Base-by-base conservation (phyloP, 2,329 filamentous ascomycete species). In the Arthrobotrys megalospora region DNA sequence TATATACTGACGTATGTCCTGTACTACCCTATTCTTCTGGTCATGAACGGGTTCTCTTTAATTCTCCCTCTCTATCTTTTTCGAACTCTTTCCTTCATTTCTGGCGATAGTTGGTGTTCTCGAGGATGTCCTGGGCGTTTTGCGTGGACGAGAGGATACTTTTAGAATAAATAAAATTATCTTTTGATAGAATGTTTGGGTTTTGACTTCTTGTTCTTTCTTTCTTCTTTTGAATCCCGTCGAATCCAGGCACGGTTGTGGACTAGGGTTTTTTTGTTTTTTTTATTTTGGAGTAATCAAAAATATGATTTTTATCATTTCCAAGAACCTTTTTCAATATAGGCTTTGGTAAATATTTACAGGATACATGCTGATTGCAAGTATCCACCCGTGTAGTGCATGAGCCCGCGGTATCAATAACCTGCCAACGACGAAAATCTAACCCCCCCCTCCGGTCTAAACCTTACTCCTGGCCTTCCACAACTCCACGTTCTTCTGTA, bases 401-500 rank as follows among this genome's bases (percentile, higher is more conserved):
- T 28, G 24, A 28, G 5, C 24, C 24, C 24, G 24, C 24, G 24
- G 24, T 28, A 28, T 28, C 24, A 28, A 28, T 5, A 5, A 28
- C 24, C 8, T 16, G 43, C 12, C n/a, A 45, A 6, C 8, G 7
- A 45, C 47, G n/a, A 36, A 36, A 36, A 52, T 21, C 50, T 5
- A 50, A 6, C 43, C 7, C 36, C 1, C 28, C 6, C 28, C 41
- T n/a, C 21, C 32, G 2, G 14, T 43, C 36, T 65, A 79, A 24
- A 50, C 70, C 8, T 69, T 71, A 48, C 66, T 62, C 62, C 71
- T 48, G 0, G 58, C 45, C 60, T 55, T 67, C 73, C 78, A 78
- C 7, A 32, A 21, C 16, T 66, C 73, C 14, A 67, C 24, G 14
- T 80, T 75, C 82, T 88, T 89, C 67, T 97, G 90, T 2, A 99